Evolutionary conservation across 192 early-diverging fungal genomes (phyloP).

Genomic region (Rhizophagus prolifer): DNA sequence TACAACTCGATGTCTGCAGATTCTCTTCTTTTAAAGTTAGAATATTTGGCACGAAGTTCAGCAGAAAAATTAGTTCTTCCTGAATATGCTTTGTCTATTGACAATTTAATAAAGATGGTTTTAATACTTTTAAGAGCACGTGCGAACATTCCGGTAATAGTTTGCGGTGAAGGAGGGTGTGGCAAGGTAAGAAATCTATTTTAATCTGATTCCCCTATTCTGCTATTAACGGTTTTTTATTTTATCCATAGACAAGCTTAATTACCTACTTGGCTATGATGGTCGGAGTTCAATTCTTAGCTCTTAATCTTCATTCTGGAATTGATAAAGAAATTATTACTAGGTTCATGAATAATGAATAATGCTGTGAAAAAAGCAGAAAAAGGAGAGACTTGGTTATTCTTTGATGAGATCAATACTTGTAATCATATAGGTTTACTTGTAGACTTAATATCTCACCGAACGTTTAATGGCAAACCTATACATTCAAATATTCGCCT

Average conservation of each 20-base stretch:
- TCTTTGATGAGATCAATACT: neutral
- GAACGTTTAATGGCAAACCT: neutral
- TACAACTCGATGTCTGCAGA: neutral
- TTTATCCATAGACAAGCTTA: neutral
- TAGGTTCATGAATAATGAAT: neutral
- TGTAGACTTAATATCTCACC: neutral
- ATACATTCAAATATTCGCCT: neutral
- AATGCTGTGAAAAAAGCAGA: neutral
- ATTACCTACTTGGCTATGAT: neutral
- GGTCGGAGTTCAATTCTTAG: neutral
- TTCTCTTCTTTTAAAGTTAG: neutral
- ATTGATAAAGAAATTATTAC: neutral
- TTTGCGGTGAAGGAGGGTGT: neutral
- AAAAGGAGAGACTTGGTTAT: neutral
- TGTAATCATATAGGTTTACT: neutral
- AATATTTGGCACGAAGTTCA: constrained; percentile 19
- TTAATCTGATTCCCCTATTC: too few relatives aligned
- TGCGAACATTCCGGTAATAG: constrained; percentile 13
- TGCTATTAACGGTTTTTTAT: too few relatives aligned
- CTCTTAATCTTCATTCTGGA: neutral
- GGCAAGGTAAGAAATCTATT: neutral
- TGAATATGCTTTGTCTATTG: neutral
- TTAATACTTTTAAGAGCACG: neutral
- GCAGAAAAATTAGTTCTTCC: neutral
- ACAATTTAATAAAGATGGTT: constrained; percentile 26